A percentile compares a stretch with the other conserved stretches of the same genome.
Evolutionary conservation across 805 yeast species (phyloP).

Genomic region (Sungouiella thailandica): DNA sequence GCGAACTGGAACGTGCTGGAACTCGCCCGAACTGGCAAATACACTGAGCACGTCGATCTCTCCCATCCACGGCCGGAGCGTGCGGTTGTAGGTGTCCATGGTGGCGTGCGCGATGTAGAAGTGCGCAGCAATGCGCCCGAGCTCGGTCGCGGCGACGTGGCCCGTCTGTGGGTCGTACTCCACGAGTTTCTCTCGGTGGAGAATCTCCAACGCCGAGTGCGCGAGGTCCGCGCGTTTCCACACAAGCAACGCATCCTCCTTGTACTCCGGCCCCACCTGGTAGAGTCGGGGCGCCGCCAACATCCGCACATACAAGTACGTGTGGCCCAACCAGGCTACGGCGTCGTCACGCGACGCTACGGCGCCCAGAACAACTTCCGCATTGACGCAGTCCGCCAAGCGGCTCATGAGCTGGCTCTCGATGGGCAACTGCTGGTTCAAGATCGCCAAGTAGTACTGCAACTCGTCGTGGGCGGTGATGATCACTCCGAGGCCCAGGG

Average conservation of each 20-base stretch:
- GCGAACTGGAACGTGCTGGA: constrained; percentile 75
- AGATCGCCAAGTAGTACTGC: constrained; percentile 83
- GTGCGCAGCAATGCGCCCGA: constrained; percentile 82
- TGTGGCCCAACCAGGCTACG: constrained; percentile 72
- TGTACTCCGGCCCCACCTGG: constrained; percentile 64
- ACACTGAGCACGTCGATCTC: constrained; percentile 73
- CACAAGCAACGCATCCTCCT: constrained; percentile 40
- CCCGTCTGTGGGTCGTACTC: constrained; percentile 50
- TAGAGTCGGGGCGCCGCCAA: constrained; percentile 65
- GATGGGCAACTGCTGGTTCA: constrained; percentile 87
- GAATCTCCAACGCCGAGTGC: constrained; percentile 67
- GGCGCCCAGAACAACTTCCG: constrained; percentile 77
- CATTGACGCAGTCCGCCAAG: constrained; percentile 73
- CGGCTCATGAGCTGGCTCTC: constrained; percentile 78
- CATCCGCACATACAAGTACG: constrained; percentile 81
- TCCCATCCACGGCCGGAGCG: constrained; percentile 58
- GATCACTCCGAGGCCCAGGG: constrained; percentile 88
- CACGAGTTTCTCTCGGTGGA: constrained; percentile 55
- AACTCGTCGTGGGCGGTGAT: constrained; percentile 83
- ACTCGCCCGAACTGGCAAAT: constrained; percentile 81
- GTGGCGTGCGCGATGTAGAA: constrained; percentile 78
- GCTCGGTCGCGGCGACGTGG: constrained; percentile 41
- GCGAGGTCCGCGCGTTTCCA: constrained; percentile 61
- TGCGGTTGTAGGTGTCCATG: constrained; percentile 59
- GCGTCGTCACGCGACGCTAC: constrained; percentile 60